Evolutionary conservation across 805 yeast genomes (phyloP), one percentile per base, ranked within the genome.

Genomic region (Soucietia sequanensis): DNA sequence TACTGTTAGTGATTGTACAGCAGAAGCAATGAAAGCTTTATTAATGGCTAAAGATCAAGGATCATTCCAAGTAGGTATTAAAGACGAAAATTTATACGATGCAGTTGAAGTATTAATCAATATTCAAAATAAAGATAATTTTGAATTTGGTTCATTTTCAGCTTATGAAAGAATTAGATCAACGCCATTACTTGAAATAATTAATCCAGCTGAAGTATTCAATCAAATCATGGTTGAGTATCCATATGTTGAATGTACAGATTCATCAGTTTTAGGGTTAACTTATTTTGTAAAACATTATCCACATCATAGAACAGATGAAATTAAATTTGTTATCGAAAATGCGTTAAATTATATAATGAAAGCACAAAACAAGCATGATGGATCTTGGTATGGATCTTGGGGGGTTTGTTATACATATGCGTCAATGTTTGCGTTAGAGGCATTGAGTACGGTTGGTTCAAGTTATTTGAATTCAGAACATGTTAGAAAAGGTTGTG

Each of bases 201-300:
- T 93, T 38, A 91, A 91, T 47, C 98, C 99, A 0, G 99, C 99
- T 1, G 99, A 93, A 57, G 99, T 93, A 0, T 93, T 93, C 62
- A 96, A 95, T 38, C 90, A 93, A 48, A 93, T 93, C 39, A 93
- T 93, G 99, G 95, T 93, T 17, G 99, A 93, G 60, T 93, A 87
- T 56, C 98, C 99, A 0, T 93, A 93, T 54, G 97, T 95, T 14
- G 99, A 93, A 60, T 93, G 99, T 58, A 89, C 98, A 0, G 99
- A 95, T 60, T 90, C 98, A 0, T 80, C 91, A 1, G 95, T 93
- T 5, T 64, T 93, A 23, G 99, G 99, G 0, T 67, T 93, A 39
- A 80, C 85, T 0, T 84, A 83, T 56, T 93, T 89, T 63, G 68
- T 80, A 29, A 72, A 78, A 39, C 67, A 78, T 50, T 80, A 75